Conservation (phyloP, 176 grass and related monocot genomes). For the Leersia perrieri region DNA sequence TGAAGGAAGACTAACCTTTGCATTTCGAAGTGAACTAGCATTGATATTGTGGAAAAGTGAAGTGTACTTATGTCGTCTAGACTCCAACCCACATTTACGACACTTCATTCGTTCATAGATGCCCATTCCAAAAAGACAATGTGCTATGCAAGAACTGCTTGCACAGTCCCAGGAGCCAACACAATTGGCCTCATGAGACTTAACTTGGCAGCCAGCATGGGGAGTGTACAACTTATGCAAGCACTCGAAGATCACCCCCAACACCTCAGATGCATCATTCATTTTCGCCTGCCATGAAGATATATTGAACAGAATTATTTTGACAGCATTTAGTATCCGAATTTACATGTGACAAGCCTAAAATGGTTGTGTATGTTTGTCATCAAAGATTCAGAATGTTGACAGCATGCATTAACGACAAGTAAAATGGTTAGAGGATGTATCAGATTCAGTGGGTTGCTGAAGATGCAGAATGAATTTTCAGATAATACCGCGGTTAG, state of each 20-base stretch:
- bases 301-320: neutral
- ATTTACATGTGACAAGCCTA: neutral
- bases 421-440: neutral
- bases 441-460: neutral
- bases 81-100: constrained; percentile 69
- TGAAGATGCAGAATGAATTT: neutral
- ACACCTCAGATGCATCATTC: constrained; percentile 99
- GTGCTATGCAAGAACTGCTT: constrained; percentile 79
- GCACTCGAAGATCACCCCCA: constrained; percentile 90
- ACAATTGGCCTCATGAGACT: constrained; percentile 45
- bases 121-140: constrained; percentile 87
- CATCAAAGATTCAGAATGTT: neutral
- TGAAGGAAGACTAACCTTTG: constrained; percentile 55
- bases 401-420: neutral
- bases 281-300: constrained; percentile 74
- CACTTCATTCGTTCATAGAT: constrained; percentile 89
- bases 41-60: constrained; percentile 98
- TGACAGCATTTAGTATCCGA: neutral
- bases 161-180: constrained; percentile 88
- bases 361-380: neutral
- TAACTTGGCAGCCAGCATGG: constrained; percentile 44
- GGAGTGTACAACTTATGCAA: constrained; percentile 79
- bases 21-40: constrained; percentile 81
- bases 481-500: neutral
- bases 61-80: constrained; percentile 81